These are phyloP conservation scores for Vickermania spadyakhi DNA, from an alignment of 208 protist genomes.

Conservation along the genomic window DNA sequence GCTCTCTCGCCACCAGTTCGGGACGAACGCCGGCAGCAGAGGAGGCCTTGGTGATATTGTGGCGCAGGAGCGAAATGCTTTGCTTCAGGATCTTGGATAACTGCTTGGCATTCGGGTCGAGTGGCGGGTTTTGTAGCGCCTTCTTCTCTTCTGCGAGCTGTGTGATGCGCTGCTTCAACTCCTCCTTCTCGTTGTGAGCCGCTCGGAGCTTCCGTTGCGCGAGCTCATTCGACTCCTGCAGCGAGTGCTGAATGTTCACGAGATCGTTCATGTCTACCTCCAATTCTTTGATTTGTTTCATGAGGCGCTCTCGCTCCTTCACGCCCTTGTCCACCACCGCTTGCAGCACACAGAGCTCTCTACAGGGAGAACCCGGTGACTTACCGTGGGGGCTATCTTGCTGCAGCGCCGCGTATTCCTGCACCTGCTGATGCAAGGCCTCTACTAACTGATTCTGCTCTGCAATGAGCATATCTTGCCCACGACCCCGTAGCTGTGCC, in stretches of 20 bases:
- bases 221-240: slow-evolving; percentile 32
- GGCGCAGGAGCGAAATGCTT: neutral
- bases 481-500: neutral
- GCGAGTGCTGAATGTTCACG: slow-evolving; percentile 34
- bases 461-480: neutral
- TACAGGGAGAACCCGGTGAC: neutral
- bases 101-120: neutral
- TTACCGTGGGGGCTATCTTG: neutral
- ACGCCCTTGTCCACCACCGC: neutral
- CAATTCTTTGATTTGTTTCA: slow-evolving; percentile 37
- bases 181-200: slow-evolving; percentile 42
- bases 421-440: neutral
- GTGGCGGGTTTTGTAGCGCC: neutral
- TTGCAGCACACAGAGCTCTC: neutral
- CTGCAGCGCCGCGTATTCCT: neutral
- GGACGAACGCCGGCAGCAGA: neutral
- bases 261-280: slow-evolving; percentile 60
- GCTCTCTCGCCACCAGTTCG: neutral
- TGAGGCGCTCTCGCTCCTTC: slow-evolving; percentile 12
- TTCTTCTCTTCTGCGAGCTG: neutral
- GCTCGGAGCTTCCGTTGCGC: slow-evolving; percentile 39
- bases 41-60: neutral
- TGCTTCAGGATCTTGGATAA: neutral
- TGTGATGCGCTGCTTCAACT: slow-evolving; percentile 7
- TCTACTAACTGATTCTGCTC: slow-evolving; percentile 2